These are phyloP conservation scores for Scutellaria minor DNA, from an alignment of 257 asterid species.

Conservation along the genomic window DNA sequence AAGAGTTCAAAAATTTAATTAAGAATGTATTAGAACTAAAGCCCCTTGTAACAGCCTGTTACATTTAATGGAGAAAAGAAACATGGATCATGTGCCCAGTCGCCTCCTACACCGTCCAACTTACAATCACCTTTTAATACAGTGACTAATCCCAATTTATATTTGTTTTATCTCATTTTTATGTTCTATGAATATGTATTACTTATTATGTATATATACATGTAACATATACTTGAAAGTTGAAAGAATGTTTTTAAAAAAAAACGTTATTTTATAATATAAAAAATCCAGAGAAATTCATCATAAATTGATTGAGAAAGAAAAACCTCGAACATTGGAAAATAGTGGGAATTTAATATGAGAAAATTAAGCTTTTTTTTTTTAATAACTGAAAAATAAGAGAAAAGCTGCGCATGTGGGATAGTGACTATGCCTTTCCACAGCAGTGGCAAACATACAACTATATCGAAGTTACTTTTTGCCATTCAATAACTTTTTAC, in stretches of 20 bases:
- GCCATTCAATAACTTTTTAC: constrained; percentile 15
- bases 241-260: too few relatives aligned
- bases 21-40: constrained; percentile 18
- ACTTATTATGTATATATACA: too few relatives aligned
- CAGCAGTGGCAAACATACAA: neutral
- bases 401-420: constrained; percentile 6
- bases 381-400: neutral
- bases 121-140: constrained; percentile 7
- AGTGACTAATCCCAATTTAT: too few relatives aligned
- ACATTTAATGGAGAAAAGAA: neutral
- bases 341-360: too few relatives aligned
- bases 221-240: too few relatives aligned
- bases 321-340: too few relatives aligned
- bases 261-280: too few relatives aligned
- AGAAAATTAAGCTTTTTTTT: neutral
- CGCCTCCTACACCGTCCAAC: constrained; percentile 30
- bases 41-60: constrained; percentile 39
- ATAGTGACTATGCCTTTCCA: constrained; percentile 15
- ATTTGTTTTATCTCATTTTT: too few relatives aligned
- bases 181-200: too few relatives aligned
- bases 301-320: too few relatives aligned
- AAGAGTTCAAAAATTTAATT: neutral
- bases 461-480: neutral
- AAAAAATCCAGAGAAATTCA: too few relatives aligned
- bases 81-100: constrained; percentile 34